These are phyloP conservation scores for Saraca asoca DNA, from an alignment of 331 rosid genomes.

Conservation along the genomic window DNA sequence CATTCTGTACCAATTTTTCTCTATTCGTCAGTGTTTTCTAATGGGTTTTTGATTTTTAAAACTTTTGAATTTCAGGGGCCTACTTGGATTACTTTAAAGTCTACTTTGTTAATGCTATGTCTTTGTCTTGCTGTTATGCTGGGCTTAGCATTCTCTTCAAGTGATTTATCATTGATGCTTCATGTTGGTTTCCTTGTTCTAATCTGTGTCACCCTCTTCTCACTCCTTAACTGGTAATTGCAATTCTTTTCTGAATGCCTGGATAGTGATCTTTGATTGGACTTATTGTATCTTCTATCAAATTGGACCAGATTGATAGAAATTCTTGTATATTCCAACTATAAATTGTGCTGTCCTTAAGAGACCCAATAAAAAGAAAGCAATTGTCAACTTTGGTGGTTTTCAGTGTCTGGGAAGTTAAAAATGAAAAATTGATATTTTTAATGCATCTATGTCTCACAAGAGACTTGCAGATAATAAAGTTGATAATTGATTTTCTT, in stretches of 20 bases:
- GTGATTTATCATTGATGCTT: conserved; percentile 74
- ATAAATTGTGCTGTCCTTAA: too few relatives aligned
- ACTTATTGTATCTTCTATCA: background rate
- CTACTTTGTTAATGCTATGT: conserved; percentile 72
- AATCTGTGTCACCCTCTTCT: conserved; percentile 67
- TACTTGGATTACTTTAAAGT: conserved; percentile 79
- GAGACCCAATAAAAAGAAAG: too few relatives aligned
- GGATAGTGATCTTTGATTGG: background rate
- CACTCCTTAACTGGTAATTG: conserved; percentile 81
- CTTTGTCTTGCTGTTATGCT: conserved; percentile 73
- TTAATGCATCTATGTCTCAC: too few relatives aligned
- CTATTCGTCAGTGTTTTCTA: background rate
- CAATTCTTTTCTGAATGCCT: conserved; percentile 13
- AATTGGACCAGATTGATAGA: background rate
- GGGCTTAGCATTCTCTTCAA: conserved; percentile 81
- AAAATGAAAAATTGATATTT: too few relatives aligned
- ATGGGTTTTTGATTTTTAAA: background rate
- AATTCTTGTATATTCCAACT: too few relatives aligned
- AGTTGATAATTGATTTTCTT: too few relatives aligned
- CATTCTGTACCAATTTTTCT: background rate
- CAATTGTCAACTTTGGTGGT: too few relatives aligned
- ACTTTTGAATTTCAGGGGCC: conserved; percentile 57
- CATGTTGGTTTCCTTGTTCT: conserved; percentile 76
- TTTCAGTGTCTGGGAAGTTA: too few relatives aligned
- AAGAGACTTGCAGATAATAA: too few relatives aligned